Evolutionary conservation across 306 rosid genomes (phyloP), one percentile per base, ranked within the genome.

Genomic region (Parietaria judaica): DNA sequence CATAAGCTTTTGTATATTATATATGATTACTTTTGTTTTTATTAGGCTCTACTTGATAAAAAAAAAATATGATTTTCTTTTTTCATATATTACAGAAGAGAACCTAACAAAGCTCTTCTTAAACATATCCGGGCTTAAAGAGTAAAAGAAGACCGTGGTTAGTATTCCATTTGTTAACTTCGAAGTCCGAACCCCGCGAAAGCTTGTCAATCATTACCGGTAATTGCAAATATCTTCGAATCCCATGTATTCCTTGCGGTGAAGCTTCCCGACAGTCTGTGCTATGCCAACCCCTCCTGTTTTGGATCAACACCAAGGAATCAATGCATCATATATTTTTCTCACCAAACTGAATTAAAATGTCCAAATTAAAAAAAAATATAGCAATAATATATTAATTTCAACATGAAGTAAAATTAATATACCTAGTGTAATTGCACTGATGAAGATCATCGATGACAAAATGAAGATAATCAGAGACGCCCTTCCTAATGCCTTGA

Each of bases 91-190:
- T 61, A 68, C 76, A 0, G 79, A 86, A 17, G 96, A 84, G 79
- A 84, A 92, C 81, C 96, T 88, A 43, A 95, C 99, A 47, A 92
- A 92, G 81, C 99, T 96, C 44, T 80, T 82, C 74, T 79, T 88
- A 61, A 77, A 94, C 1, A 57, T 92, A 78, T 82, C 79, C 68
- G 96, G 99, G 69, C 88, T 92, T 12, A 95, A 92, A 81, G 96
- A 92, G 65, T 79, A 94, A 55, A 72, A 74, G 52, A 58, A 79
- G 58, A 76, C 74, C 45, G 94, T 82, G 95, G 98, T 91, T 67
- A 62, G 98, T 83, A 64, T 39, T 36, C 50, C 11, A 14, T 11
- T 63, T 67, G 48, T 39, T 63, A 64, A 58, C 61, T 23, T 55
- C 37, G 31, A 23, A 23, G 31, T 23, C 11, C 0, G 38, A 12